These are phyloP conservation scores for Cylindrodendrum hubeiense DNA, from an alignment of 2,329 filamentous ascomycete species.

Conservation along the genomic window DNA sequence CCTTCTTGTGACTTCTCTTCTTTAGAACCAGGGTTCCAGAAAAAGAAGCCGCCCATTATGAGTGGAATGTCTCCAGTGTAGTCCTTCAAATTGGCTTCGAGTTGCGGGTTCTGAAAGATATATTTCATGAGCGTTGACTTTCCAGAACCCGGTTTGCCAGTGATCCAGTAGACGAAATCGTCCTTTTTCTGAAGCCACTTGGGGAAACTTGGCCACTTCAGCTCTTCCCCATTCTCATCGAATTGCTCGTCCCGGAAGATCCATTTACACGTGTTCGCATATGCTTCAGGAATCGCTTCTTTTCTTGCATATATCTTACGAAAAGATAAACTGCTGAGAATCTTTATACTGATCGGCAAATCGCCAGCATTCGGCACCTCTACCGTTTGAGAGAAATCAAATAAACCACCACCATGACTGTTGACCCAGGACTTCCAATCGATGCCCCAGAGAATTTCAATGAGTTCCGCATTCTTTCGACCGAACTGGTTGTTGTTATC, in stretches of 20 bases:
- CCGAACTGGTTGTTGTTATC: not conserved
- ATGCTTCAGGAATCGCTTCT: not conserved
- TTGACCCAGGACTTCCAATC: not conserved
- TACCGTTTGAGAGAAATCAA: not conserved
- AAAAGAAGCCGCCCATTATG: not conserved
- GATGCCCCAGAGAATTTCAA: not conserved
- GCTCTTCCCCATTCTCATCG: not conserved
- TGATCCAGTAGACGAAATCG: constrained; percentile 1
- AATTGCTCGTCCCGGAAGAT: not conserved
- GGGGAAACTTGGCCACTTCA: not conserved
- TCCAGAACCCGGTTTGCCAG: constrained; percentile 1
- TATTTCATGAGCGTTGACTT: constrained; percentile 8
- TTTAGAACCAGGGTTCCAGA: constrained; percentile 2
- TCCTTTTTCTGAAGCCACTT: not conserved
- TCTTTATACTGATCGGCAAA: not conserved
- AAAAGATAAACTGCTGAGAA: not conserved
- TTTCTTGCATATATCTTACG: not conserved
- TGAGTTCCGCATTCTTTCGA: not conserved
- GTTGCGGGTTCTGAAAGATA: not conserved
- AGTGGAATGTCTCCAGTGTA: not conserved
- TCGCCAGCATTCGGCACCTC: not conserved
- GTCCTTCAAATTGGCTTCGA: not conserved
- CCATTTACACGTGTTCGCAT: not conserved
- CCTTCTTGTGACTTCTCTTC: not conserved
- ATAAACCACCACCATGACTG: not conserved